These are phyloP conservation scores for Citrus hindsii DNA, from an alignment of 345 rosid genomes.

Conservation along the genomic window DNA sequence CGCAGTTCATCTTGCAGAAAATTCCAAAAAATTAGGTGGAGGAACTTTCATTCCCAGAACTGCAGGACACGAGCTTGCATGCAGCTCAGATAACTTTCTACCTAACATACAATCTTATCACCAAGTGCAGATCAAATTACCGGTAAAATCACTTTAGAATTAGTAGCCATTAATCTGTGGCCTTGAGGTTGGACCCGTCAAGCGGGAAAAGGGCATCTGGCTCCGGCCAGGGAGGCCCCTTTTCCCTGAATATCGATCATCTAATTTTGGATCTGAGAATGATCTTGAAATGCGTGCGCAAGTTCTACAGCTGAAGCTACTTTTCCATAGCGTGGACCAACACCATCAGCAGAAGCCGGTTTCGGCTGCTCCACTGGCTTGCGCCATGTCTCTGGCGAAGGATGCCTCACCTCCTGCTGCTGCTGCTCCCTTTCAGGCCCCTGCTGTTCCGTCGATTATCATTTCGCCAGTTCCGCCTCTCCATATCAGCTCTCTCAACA, in stretches of 20 bases:
- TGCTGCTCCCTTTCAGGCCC: conserved; percentile 44
- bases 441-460: conserved; percentile 43
- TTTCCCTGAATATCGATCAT: conserved; percentile 30
- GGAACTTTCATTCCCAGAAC: neutral
- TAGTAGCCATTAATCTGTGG: conserved; percentile 70
- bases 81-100: neutral
- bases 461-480: conserved; percentile 59
- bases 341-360: conserved; percentile 47
- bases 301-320: conserved; percentile 76
- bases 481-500: conserved; percentile 46
- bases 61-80: neutral
- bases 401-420: conserved; percentile 55
- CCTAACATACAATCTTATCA: neutral
- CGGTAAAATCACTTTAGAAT: neutral
- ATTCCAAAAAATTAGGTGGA: neutral
- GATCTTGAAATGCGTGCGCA: conserved; percentile 73
- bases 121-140: neutral
- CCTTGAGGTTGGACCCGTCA: conserved; percentile 46
- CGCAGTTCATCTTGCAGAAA: conserved; percentile 6
- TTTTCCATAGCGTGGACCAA: conserved; percentile 54
- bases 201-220: conserved; percentile 68
- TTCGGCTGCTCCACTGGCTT: conserved; percentile 54
- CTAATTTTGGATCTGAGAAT: conserved; percentile 43
- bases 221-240: conserved; percentile 36
- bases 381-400: conserved; percentile 87